phyloP scores from a whole-genome alignment of 352 stramenopile species.

The Phytophthora pini region DNA sequence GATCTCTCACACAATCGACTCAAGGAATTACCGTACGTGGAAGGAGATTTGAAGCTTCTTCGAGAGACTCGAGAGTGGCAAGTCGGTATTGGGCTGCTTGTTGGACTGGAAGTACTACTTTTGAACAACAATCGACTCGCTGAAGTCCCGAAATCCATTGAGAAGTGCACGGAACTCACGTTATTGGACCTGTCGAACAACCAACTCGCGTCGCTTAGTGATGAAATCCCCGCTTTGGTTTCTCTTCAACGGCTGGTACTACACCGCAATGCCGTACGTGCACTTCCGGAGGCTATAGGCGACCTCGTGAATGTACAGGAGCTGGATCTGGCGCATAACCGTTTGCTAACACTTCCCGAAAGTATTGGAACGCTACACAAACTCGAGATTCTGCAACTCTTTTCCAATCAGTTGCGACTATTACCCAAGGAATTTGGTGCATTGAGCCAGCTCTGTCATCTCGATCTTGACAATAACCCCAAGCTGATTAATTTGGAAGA shows the following conservation, averaged over 20 bases:
- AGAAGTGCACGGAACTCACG: constrained; percentile 50
- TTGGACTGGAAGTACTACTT: constrained; percentile 45
- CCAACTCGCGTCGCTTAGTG: constrained; percentile 34
- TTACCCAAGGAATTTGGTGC: constrained; percentile 51
- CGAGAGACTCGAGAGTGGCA: constrained; percentile 79
- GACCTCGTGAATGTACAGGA: constrained; percentile 44
- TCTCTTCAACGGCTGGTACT: constrained; percentile 47
- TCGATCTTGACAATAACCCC: constrained; percentile 55
- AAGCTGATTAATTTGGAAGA: constrained; percentile 43
- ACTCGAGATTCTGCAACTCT: constrained; percentile 47
- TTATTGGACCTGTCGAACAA: constrained; percentile 67
- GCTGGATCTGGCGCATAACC: constrained; percentile 52
- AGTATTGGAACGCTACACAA: constrained; percentile 47
- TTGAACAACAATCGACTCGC: constrained; percentile 65
- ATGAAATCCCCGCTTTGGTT: constrained; percentile 50
- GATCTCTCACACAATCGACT: constrained; percentile 66
- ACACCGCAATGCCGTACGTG: constrained; percentile 48
- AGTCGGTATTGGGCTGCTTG: constrained; percentile 63
- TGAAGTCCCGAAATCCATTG: constrained; percentile 53
- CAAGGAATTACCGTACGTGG: constrained; percentile 61
- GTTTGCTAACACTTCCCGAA: constrained; percentile 44
- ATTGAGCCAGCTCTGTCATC: constrained; percentile 27
- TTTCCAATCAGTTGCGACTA: constrained; percentile 51
- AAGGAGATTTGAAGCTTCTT: constrained; percentile 73
- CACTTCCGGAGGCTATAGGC: constrained; percentile 52